These are phyloP conservation scores for Epichloe hybrida DNA, from an alignment of 2,329 filamentous ascomycete species.

Conservation along the genomic window DNA sequence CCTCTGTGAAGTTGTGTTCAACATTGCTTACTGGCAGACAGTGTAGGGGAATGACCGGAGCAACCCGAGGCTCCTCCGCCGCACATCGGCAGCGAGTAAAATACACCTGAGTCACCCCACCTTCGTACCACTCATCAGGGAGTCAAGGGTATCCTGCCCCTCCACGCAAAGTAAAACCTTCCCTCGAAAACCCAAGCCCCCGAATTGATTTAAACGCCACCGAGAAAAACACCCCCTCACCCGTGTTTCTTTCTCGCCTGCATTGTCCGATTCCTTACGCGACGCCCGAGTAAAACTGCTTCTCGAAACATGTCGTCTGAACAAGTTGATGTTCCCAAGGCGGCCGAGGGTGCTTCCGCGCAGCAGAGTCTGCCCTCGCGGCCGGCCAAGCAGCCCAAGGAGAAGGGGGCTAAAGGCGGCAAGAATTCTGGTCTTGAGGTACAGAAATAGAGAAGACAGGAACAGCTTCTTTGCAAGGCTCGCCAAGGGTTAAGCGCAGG, in stretches of 20 bases:
- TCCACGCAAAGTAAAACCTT: conserved; percentile 7
- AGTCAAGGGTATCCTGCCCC: conserved; percentile 16
- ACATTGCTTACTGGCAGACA: neutral
- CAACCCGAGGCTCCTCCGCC: conserved; percentile 15
- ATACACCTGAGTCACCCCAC: conserved; percentile 24
- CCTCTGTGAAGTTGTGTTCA: neutral
- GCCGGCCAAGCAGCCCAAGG: conserved; percentile 24
- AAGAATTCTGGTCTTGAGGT: conserved; percentile 46
- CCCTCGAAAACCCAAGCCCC: neutral
- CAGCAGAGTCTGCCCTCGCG: conserved; percentile 22
- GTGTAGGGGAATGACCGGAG: neutral
- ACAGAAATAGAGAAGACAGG: conserved; percentile 5
- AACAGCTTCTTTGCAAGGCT: neutral
- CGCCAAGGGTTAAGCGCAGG: neutral
- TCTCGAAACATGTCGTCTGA: conserved; percentile 24
- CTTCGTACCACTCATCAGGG: conserved; percentile 8
- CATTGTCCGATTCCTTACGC: neutral
- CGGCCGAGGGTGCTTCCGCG: conserved; percentile 20
- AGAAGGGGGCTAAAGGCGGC: conserved; percentile 30
- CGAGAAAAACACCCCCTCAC: neutral
- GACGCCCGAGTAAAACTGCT: neutral
- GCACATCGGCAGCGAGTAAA: neutral
- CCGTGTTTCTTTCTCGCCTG: conserved; percentile 1
- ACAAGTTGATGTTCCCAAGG: conserved; percentile 21
- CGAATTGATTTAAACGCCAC: neutral